phyloP scores from a whole-genome alignment of 306 rosid species.

The Cyamopsis tetragonoloba region DNA sequence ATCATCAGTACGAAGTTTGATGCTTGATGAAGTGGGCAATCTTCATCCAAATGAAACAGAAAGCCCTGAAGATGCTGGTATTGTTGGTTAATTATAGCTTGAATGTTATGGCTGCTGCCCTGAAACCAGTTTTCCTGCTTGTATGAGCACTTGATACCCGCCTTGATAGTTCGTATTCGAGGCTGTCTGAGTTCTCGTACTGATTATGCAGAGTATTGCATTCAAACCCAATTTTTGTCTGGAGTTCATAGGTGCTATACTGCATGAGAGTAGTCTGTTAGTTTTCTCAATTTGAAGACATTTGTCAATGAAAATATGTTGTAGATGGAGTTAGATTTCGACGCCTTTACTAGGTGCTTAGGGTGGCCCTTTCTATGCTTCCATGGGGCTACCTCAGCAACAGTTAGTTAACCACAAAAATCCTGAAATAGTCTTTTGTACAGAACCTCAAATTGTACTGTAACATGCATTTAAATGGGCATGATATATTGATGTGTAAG shows the following conservation, averaged over 20 bases:
- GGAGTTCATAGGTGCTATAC: conserved; percentile 26
- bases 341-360: background rate
- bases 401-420: background rate
- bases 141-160: background rate
- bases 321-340: conserved; percentile 1
- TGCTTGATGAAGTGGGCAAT: conserved; percentile 27
- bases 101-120: background rate
- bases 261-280: conserved; percentile 12
- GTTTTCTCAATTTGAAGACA: conserved; percentile 15
- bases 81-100: conserved; percentile 6
- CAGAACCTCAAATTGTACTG: background rate
- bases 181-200: conserved; percentile 15
- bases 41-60: conserved; percentile 26
- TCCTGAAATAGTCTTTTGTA: conserved; percentile 11
- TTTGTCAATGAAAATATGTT: conserved; percentile 4
- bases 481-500: too few species aligned
- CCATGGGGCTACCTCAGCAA: background rate
- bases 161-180: background rate
- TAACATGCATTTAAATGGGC: background rate
- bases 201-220: conserved; percentile 9
- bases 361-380: background rate
- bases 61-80: conserved; percentile 32
- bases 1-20: conserved; percentile 17
- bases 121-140: background rate
- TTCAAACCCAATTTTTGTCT: conserved; percentile 18